phyloP scores from a whole-genome alignment of 2,329 filamentous ascomycete species.

The Alternaria solani region DNA sequence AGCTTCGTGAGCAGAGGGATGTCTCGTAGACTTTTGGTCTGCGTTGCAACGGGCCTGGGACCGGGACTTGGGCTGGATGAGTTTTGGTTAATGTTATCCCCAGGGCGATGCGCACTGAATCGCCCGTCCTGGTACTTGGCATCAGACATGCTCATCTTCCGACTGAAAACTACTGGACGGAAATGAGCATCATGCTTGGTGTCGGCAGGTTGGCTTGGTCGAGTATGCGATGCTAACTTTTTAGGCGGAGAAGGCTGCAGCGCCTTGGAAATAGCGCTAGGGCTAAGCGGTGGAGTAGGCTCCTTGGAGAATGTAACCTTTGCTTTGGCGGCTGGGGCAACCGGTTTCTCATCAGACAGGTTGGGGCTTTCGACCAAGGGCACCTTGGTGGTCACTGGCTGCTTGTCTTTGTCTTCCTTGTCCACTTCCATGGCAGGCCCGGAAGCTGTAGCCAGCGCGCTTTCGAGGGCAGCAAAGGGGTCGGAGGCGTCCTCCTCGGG shows the following conservation, averaged over 20 bases:
- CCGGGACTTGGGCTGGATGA: conserved; percentile 5
- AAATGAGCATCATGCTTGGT: conserved; percentile 57
- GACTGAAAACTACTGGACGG: conserved; percentile 61
- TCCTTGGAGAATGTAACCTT: conserved; percentile 19
- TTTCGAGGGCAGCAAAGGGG: conserved; percentile 40
- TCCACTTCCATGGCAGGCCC: conserved; percentile 4
- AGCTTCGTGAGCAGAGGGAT: conserved; percentile 43
- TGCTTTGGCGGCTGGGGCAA: neutral
- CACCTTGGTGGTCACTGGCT: neutral
- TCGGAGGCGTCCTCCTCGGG: conserved; percentile 38
- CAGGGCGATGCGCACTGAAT: conserved; percentile 39
- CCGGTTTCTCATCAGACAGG: neutral
- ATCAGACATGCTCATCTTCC: conserved; percentile 58
- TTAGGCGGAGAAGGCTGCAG: conserved; percentile 55
- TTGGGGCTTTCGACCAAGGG: neutral
- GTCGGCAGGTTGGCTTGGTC: conserved; percentile 6
- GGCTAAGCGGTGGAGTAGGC: conserved; percentile 52
- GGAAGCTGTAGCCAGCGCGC: conserved; percentile 32
- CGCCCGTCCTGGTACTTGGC: conserved; percentile 63
- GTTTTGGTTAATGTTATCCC: conserved; percentile 7
- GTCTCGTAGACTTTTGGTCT: conserved; percentile 35
- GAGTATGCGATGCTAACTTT: conserved; percentile 11
- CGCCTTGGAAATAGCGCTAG: conserved; percentile 54
- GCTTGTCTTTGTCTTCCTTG: conserved; percentile 9
- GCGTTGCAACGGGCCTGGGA: conserved; percentile 7